Base-by-base conservation (phyloP, 441 rosid genomes). In the Dalechampia spathulata region DNA sequence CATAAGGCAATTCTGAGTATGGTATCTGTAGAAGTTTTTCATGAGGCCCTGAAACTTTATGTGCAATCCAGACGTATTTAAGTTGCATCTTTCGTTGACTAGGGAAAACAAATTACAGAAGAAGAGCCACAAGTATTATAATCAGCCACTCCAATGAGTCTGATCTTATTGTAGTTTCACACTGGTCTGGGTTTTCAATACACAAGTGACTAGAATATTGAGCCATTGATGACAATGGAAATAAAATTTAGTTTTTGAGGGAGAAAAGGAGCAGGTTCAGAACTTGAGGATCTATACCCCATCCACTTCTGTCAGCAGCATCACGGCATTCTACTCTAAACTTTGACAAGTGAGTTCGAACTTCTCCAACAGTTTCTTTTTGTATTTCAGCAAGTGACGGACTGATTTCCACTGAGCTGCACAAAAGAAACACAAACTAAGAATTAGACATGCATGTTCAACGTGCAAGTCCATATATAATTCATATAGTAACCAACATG, bases 341-440 rank as follows among this genome's bases (percentile, higher is more conserved):
- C 78, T 79, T 93, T 62, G 87, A 72, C 59, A 73, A 62, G 73
- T 92, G 99, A 71, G 87, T 82, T 40, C 58, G 78, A 65, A 85
- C 87, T 81, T 82, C 84, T 69, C 96, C 90, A 61, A 92, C 85
- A 49, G 96, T 92, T 72, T 83, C 85, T 63, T 78, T 80, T 57
- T 92, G 99, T 74, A 80, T 78, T 64, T 85, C 75, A 51, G 92
- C 97, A 60, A 92, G 75, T 41, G 96, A 81, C 28, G 94, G 83
- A 71, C 99, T 92, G 69, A 92, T 92, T 78, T 89, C 99, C 70
- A 93, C 85, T 47, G 96, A 93, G 52, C 99, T 93, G 83, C 74
- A 73, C 53, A 61, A 69, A 54, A 19, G 44, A 66, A 58, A 41
- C 28, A 57, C 25, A 52, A 63, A n/a, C 58, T 59, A 38, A 39